Conservation (phyloP, 345 rosid species). For the Linum tenue region DNA sequence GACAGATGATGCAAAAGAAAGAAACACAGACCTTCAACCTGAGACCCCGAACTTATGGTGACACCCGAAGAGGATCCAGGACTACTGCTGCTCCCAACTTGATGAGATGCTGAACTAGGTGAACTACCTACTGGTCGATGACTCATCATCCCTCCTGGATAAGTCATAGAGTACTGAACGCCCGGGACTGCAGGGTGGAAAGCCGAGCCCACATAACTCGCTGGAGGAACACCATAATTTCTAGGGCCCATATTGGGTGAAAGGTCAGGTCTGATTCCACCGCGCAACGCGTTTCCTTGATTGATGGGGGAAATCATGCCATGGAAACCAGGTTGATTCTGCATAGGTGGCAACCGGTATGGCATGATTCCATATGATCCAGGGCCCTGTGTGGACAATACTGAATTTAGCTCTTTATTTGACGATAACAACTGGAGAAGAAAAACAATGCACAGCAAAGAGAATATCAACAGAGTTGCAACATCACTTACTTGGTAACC, state of each 20-base stretch:
- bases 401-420: slow-evolving; percentile 11
- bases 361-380: slow-evolving; percentile 86
- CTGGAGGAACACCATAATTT: slow-evolving; percentile 70
- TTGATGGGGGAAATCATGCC: slow-evolving; percentile 61
- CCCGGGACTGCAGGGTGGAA: slow-evolving; percentile 58
- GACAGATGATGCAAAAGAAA: background rate
- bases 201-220: slow-evolving; percentile 61
- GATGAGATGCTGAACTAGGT: slow-evolving; percentile 46
- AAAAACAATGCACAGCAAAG: too few relatives aligned
- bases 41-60: slow-evolving; percentile 61
- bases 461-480: background rate
- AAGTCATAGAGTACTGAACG: slow-evolving; percentile 63
- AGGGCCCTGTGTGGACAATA: slow-evolving; percentile 48
- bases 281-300: slow-evolving; percentile 56
- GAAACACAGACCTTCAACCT: slow-evolving; percentile 66
- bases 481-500: slow-evolving; percentile 72
- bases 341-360: slow-evolving; percentile 87
- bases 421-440: background rate
- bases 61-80: slow-evolving; percentile 47
- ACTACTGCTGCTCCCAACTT: slow-evolving; percentile 39
- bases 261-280: slow-evolving; percentile 59
- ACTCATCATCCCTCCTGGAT: slow-evolving; percentile 66
- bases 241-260: slow-evolving; percentile 57
- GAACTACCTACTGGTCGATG: slow-evolving; percentile 57
- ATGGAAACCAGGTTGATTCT: slow-evolving; percentile 67